Evolutionary conservation across 352 stramenopile species (phyloP).

Genomic region (Pythium brachiatum): DNA sequence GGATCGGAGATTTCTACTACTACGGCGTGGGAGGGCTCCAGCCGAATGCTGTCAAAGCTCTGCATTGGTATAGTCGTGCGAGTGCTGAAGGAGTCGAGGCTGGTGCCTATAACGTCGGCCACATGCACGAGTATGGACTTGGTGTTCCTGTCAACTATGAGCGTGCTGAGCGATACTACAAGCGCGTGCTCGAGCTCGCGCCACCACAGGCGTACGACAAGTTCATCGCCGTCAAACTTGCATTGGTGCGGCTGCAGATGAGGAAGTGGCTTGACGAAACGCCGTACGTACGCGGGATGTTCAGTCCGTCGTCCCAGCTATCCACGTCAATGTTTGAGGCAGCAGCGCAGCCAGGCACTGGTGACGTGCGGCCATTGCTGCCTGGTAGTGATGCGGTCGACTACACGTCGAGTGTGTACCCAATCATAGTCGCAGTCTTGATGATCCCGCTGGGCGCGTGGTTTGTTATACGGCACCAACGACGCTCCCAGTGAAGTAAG

Average conservation of each 20-base stretch:
- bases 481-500: background rate
- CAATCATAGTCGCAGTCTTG: background rate
- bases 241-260: conserved; percentile 12
- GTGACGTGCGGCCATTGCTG: background rate
- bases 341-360: background rate
- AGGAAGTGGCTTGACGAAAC: conserved; percentile 4
- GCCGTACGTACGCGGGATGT: background rate
- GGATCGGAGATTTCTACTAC: conserved; percentile 77
- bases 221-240: conserved; percentile 16
- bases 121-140: conserved; percentile 71
- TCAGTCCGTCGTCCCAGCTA: background rate
- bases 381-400: background rate
- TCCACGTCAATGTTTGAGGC: background rate
- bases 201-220: conserved; percentile 15
- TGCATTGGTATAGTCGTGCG: conserved; percentile 70
- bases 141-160: conserved; percentile 46
- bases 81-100: conserved; percentile 53
- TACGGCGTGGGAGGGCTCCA: conserved; percentile 54
- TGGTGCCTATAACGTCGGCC: conserved; percentile 71
- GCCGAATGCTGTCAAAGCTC: conserved; percentile 30
- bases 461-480: background rate
- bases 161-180: conserved; percentile 63
- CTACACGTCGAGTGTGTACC: background rate
- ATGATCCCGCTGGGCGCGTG: background rate
- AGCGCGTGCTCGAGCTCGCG: conserved; percentile 49